A percentile compares a stretch with the other conserved stretches of the same genome.
phyloP scores from a whole-genome alignment of 2,329 filamentous ascomycete genomes.

The Phoma herbarum region DNA sequence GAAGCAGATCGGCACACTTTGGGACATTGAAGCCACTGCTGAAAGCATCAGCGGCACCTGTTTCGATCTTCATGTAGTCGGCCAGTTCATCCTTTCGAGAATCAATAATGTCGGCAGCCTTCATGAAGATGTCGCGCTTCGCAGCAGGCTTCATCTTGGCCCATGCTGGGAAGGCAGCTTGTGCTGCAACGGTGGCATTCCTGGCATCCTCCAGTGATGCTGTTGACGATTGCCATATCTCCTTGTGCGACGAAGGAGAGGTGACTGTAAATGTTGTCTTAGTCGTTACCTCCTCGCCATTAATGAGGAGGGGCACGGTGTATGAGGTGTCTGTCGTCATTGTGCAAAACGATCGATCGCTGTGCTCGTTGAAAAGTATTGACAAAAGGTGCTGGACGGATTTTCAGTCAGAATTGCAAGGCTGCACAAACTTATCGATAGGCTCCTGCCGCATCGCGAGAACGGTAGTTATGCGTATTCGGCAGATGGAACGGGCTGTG shows the following conservation, averaged over 20 bases:
- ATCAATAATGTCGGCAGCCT: constrained; percentile 71
- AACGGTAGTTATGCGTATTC: constrained; percentile 2
- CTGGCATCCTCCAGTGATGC: constrained; percentile 65
- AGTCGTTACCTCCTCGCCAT: constrained; percentile 59
- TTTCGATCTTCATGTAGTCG: constrained; percentile 68
- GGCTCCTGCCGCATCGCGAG: not conserved
- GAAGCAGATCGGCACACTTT: constrained; percentile 56
- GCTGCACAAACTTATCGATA: constrained; percentile 1
- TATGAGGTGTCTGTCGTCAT: constrained; percentile 34
- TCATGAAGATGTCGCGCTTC: constrained; percentile 75
- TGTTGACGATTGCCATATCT: constrained; percentile 64
- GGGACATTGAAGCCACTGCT: constrained; percentile 53
- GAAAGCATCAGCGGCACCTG: constrained; percentile 57
- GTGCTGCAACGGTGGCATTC: constrained; percentile 67
- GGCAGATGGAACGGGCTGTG: constrained; percentile 9
- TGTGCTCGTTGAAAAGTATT: not conserved
- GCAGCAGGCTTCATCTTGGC: constrained; percentile 65
- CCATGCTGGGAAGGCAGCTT: constrained; percentile 76
- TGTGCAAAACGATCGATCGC: not conserved
- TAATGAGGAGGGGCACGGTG: constrained; percentile 59
- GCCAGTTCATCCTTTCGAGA: constrained; percentile 67
- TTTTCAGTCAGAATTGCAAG: not conserved
- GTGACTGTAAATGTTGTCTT: constrained; percentile 63
- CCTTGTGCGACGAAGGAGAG: constrained; percentile 63
- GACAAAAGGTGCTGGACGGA: not conserved